Evolutionary conservation across 1,139 yeast species (phyloP).

Genomic region (Geotrichum reessii): DNA sequence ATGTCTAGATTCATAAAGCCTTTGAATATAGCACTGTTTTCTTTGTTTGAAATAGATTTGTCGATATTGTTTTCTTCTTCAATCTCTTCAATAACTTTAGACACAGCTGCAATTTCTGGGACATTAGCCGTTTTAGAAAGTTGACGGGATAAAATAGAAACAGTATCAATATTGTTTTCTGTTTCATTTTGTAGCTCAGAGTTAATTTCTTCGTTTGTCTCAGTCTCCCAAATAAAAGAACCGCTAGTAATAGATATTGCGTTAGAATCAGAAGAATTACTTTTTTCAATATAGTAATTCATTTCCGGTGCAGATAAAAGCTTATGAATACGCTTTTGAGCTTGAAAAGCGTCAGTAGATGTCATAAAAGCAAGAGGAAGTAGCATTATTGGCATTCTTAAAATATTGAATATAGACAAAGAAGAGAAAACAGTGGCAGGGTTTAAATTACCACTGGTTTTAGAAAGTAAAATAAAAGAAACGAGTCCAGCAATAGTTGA

Average conservation of each 20-base stretch:
- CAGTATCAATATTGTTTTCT: constrained; percentile 28
- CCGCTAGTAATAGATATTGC: constrained; percentile 52
- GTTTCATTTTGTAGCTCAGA: constrained; percentile 18
- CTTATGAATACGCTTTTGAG: constrained; percentile 53
- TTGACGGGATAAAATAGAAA: constrained; percentile 25
- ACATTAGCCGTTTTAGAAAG: constrained; percentile 37
- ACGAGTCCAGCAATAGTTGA: constrained; percentile 65
- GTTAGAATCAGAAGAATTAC: constrained; percentile 29
- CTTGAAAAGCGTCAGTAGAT: constrained; percentile 60
- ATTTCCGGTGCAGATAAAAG: constrained; percentile 44
- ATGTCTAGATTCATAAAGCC: constrained; percentile 47
- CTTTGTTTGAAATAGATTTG: neutral
- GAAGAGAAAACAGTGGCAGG: constrained; percentile 76
- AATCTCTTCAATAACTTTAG: constrained; percentile 28
- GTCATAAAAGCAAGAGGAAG: constrained; percentile 62
- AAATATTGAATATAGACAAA: constrained; percentile 62
- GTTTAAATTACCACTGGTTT: constrained; percentile 47
- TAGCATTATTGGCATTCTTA: constrained; percentile 64
- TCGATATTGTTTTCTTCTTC: constrained; percentile 1
- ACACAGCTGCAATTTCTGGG: constrained; percentile 30
- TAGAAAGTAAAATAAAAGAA: constrained; percentile 67
- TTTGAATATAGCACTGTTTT: constrained; percentile 26
- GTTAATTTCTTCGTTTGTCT: constrained; percentile 28
- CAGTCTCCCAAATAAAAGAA: constrained; percentile 62
- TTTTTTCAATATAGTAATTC: constrained; percentile 33